Percentiles rank a stretch among this genome's conserved stretches.
These are phyloP conservation scores for Talaromyces adpressus DNA, from an alignment of 495 filamentous ascomycete species.

Conservation along the genomic window DNA sequence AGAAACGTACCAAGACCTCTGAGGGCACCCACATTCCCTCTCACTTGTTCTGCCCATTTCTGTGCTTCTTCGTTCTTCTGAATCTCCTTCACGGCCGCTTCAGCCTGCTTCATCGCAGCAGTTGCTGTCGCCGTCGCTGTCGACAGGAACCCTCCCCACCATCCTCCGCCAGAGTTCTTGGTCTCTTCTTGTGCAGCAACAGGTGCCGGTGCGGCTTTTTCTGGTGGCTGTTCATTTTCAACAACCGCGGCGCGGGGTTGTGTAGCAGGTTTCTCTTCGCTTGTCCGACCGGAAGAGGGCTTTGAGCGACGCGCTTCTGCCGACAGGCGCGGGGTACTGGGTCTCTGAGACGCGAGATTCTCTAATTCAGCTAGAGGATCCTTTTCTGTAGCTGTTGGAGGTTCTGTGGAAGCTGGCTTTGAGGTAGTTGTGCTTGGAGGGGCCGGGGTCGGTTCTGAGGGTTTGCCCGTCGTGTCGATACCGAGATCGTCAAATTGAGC, in stretches of 20 bases:
- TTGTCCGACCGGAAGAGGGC: constrained; percentile 46
- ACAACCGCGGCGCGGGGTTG: constrained; percentile 40
- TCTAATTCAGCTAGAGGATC: constrained; percentile 85
- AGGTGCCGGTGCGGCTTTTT: constrained; percentile 20
- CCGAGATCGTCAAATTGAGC: constrained; percentile 74
- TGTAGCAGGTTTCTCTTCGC: constrained; percentile 50
- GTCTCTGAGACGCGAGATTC: constrained; percentile 61
- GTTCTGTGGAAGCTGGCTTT: constrained; percentile 26
- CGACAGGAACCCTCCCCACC: constrained; percentile 85
- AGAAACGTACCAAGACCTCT: constrained; percentile 65
- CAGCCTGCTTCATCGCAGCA: constrained; percentile 89
- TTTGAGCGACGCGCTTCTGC: constrained; percentile 46
- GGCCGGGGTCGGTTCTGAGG: constrained; percentile 15
- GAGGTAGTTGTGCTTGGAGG: constrained; percentile 1
- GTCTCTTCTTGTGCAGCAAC: constrained; percentile 21
- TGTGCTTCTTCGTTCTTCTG: constrained; percentile 94
- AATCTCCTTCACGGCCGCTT: constrained; percentile 88
- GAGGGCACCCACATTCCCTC: constrained; percentile 80
- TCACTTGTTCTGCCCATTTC: constrained; percentile 91
- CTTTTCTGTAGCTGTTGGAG: constrained; percentile 37
- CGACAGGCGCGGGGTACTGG: constrained; percentile 67
- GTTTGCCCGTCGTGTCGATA: constrained; percentile 31
- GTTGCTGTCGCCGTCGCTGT: constrained; percentile 53
- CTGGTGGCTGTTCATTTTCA: constrained; percentile 29
- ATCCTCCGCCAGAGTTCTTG: constrained; percentile 57